A percentile compares a stretch with the other conserved stretches of the same genome.
Evolutionary conservation across 169 alveolate genomes (phyloP).

Genomic region (Eimeria necatrix): DNA sequence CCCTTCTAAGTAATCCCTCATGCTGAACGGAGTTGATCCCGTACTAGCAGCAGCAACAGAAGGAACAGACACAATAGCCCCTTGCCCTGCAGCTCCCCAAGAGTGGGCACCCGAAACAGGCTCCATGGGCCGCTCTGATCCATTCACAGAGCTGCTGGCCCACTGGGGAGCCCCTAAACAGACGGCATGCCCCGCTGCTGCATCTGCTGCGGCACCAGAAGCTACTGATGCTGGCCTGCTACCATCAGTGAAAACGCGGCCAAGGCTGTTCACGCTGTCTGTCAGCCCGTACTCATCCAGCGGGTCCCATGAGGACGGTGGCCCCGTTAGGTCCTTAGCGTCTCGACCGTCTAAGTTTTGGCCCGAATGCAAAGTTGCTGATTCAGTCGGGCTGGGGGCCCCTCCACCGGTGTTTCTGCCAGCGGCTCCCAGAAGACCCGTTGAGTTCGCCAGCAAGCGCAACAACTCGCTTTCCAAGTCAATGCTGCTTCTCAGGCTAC

Average conservation of each 20-base stretch:
- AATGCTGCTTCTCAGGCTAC: background rate
- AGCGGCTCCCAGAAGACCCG: slow-evolving; percentile 1
- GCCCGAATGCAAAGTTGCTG: background rate
- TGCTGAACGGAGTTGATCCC: too few species aligned
- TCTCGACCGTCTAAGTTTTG: too few species aligned
- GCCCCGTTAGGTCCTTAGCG: too few species aligned
- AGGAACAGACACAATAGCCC: background rate
- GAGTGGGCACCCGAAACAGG: too few species aligned
- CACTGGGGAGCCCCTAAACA: slow-evolving; percentile 21
- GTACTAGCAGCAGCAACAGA: too few species aligned
- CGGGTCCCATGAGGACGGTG: background rate
- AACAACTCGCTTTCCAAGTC: background rate
- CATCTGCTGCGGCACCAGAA: background rate
- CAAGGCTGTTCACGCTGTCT: background rate
- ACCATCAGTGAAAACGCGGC: background rate
- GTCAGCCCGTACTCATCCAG: background rate
- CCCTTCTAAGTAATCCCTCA: background rate
- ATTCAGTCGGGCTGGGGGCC: background rate
- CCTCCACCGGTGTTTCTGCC: background rate
- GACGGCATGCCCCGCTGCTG: background rate
- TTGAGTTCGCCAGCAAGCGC: slow-evolving; percentile 8
- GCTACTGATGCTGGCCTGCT: slow-evolving; percentile 40
- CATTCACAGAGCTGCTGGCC: background rate
- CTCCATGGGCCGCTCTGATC: too few species aligned
- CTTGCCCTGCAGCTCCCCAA: background rate